Conservation (phyloP, 257 asterid genomes). For the Anisodus tanguticus region DNA sequence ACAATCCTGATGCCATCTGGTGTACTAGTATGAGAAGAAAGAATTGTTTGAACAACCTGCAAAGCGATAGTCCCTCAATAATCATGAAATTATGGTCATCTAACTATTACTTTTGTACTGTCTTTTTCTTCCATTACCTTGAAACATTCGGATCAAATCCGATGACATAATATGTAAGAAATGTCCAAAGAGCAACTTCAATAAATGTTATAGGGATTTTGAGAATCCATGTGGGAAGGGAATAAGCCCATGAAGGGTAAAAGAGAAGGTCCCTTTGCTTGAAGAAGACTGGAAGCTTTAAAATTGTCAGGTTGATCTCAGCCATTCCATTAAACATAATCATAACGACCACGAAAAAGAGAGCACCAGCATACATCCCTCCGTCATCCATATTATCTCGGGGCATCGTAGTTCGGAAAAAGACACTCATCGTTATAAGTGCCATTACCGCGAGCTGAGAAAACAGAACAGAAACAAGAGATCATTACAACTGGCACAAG, state of each 20-base stretch:
- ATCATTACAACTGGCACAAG: neutral
- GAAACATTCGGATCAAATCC: constrained; percentile 67
- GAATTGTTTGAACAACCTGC: constrained; percentile 66
- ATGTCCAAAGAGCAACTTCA: constrained; percentile 58
- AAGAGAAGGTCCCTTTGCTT: constrained; percentile 72
- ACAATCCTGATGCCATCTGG: constrained; percentile 60
- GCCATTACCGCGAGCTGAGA: constrained; percentile 54
- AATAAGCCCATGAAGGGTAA: constrained; percentile 76
- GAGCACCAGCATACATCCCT: constrained; percentile 49
- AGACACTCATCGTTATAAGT: constrained; percentile 44
- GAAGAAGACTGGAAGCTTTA: constrained; percentile 74
- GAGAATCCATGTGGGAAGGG: constrained; percentile 64
- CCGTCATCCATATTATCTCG: constrained; percentile 48
- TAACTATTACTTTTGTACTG: neutral
- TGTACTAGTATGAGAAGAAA: constrained; percentile 47
- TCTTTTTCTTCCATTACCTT: constrained; percentile 43
- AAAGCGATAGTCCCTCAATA: constrained; percentile 16
- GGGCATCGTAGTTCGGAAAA: constrained; percentile 57
- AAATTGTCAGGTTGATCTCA: constrained; percentile 62
- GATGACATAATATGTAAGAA: constrained; percentile 60
- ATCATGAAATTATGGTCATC: neutral
- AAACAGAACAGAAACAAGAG: neutral
- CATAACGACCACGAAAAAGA: constrained; percentile 46
- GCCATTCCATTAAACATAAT: constrained; percentile 69
- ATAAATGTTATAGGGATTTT: constrained; percentile 56